phyloP scores from a whole-genome alignment of 495 filamentous ascomycete genomes.

The Letharia lupina region DNA sequence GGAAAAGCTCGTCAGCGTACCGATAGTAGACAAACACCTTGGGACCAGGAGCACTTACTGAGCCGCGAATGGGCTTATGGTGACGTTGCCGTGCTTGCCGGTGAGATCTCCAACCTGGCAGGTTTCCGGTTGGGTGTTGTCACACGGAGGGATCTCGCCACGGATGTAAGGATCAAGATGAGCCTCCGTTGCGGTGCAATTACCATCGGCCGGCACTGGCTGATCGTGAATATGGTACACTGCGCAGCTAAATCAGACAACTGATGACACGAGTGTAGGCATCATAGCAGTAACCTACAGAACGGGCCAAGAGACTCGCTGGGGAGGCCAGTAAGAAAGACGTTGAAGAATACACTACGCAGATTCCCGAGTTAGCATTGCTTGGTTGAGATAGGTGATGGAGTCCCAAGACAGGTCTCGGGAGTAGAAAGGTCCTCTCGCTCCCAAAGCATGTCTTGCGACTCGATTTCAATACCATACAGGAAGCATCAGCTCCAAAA shows the following conservation, averaged over 20 bases:
- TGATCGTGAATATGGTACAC: constrained; percentile 77
- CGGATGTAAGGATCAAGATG: constrained; percentile 64
- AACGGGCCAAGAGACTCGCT: constrained; percentile 54
- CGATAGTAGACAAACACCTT: neutral
- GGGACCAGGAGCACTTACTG: constrained; percentile 9
- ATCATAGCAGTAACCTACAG: constrained; percentile 42
- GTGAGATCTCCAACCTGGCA: constrained; percentile 80
- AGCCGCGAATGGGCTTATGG: constrained; percentile 16
- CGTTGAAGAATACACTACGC: constrained; percentile 41
- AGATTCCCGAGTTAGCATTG: too few relatives aligned
- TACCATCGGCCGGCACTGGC: constrained; percentile 64
- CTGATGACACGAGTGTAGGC: neutral
- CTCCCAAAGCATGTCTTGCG: too few relatives aligned
- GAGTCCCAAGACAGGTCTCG: too few relatives aligned
- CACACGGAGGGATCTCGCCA: constrained; percentile 56
- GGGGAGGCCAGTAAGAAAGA: constrained; percentile 60
- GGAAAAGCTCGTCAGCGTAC: constrained; percentile 29
- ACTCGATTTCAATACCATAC: too few relatives aligned
- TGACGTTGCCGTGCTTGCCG: constrained; percentile 71
- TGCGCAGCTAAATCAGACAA: constrained; percentile 26
- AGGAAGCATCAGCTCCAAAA: too few relatives aligned
- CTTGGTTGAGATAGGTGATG: too few relatives aligned
- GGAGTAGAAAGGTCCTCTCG: too few relatives aligned
- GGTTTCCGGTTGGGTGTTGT: constrained; percentile 49
- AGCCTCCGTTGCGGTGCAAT: constrained; percentile 62